Percentiles rank a stretch among this genome's conserved stretches.
Evolutionary conservation across 208 protist genomes (phyloP).

Genomic region (Leishmania arabica): DNA sequence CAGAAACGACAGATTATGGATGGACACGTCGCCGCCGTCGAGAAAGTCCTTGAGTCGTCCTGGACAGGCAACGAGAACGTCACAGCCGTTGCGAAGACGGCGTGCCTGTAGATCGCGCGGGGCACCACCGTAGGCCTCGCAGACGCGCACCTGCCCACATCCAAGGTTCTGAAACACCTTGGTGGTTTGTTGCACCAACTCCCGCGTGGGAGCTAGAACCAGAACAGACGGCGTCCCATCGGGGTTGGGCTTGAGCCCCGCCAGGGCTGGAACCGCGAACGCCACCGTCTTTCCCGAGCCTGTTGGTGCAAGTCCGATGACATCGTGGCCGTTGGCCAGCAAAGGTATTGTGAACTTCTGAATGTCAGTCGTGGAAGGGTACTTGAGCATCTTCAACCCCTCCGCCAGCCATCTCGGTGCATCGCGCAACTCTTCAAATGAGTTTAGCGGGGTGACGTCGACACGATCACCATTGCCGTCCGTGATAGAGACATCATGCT

Average conservation of each 20-base stretch:
- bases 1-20: slow-evolving; percentile 93
- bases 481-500: slow-evolving; percentile 55
- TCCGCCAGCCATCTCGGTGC: slow-evolving; percentile 65
- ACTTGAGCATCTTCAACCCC: slow-evolving; percentile 57
- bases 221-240: slow-evolving; percentile 88
- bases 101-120: slow-evolving; percentile 67
- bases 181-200: slow-evolving; percentile 98
- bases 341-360: slow-evolving; percentile 89
- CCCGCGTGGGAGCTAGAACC: slow-evolving; percentile 98
- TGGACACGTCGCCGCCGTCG: slow-evolving; percentile 86
- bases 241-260: slow-evolving; percentile 42
- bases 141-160: slow-evolving; percentile 54
- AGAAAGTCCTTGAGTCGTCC: slow-evolving; percentile 97
- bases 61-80: slow-evolving; percentile 98
- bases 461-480: slow-evolving; percentile 50
- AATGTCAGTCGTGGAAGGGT: slow-evolving; percentile 81
- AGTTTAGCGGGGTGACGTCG: slow-evolving; percentile 56
- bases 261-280: slow-evolving; percentile 96
- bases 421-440: slow-evolving; percentile 59
- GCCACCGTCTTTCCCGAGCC: slow-evolving; percentile 99
- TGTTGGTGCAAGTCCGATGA: slow-evolving; percentile 97
- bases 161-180: slow-evolving; percentile 91
- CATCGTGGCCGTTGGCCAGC: slow-evolving; percentile 88
- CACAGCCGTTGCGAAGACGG: slow-evolving; percentile 70
- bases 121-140: slow-evolving; percentile 83